phyloP scores from a whole-genome alignment of 345 rosid genomes.

The Lagerstroemia speciosa region DNA sequence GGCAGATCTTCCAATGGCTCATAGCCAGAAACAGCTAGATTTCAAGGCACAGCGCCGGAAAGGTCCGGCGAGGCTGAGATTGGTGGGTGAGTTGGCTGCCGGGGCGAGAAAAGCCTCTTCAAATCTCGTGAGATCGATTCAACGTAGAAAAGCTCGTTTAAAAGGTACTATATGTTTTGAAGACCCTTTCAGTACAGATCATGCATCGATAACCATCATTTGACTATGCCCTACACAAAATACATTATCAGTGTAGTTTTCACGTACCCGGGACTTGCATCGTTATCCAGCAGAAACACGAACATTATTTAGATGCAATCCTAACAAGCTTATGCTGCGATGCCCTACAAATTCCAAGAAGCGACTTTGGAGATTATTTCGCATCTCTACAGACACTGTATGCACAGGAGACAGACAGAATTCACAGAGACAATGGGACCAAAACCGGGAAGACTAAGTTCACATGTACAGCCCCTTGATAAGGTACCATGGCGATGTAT shows the following conservation, averaged over 20 bases:
- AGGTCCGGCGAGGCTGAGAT: too few species aligned
- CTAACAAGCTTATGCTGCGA: not conserved
- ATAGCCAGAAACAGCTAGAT: too few species aligned
- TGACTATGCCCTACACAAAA: not conserved
- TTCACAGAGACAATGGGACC: not conserved
- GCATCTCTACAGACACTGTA: not conserved
- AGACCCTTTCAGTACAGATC: too few species aligned
- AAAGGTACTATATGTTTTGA: too few species aligned
- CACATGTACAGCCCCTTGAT: conserved; percentile 17
- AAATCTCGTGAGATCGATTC: too few species aligned
- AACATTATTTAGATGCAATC: not conserved
- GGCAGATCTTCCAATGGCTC: not conserved
- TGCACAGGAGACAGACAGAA: not conserved
- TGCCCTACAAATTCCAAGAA: not conserved
- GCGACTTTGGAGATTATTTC: not conserved
- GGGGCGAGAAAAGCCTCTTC: too few species aligned
- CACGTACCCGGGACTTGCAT: too few species aligned
- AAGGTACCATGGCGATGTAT: not conserved
- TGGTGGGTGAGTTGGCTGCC: too few species aligned
- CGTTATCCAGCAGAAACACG: not conserved
- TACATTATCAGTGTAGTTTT: not conserved
- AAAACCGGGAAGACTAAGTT: not conserved
- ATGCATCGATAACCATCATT: too few species aligned
- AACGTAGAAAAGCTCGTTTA: too few species aligned
- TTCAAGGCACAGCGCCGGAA: not conserved